Base-by-base conservation (phyloP, 192 early-diverging fungal species). In the Haplosporangium gracile region DNA sequence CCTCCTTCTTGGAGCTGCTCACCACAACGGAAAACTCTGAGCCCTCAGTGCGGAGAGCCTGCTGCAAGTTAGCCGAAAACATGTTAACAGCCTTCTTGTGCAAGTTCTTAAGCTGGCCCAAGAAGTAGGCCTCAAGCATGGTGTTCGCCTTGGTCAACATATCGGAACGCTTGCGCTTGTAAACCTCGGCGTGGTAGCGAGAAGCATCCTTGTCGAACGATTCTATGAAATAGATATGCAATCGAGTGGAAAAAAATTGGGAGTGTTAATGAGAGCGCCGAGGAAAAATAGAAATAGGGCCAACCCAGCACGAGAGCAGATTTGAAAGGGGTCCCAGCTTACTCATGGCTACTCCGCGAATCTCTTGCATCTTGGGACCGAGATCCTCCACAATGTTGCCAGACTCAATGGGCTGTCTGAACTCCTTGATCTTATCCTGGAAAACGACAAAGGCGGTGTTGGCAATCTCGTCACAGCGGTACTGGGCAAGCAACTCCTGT, bases 391-490 rank as follows among this genome's bases (percentile, higher is more conserved):
- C 87, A 36, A 98, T 93, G 72, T 95, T 90, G 4, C 98, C 98
- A 5, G 87, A 82, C 63, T 98, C 96, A 42, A 99, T 91, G 16
- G 91, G 93, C 68, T 91, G 90, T 60, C 93, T 93, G 80, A 96
- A 89, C 32, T 84, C 80, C 60, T 92, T 92, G 45, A 97, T 87
- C 22, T 92, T 89, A 60, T 89, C 90, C n/a, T 83, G 78, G 83
- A 99, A 99, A 11, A 84, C 85, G 18, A 91, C 93, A 88, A 96
- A 94, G 0, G 94, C 96, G 1, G 90, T 88, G 87, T 88, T 92
- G 39, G 96, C 93, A 86, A 99, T 99, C 88, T 99, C 99, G 73
- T 99, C 99, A 87, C 99, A 99, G 68, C 99, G 95, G 88, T 96
- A 99, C 91, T 99, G 97, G 39, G 99, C 99, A 70, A 99, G 92